Conservation (phyloP, 164 flowering plant species). For the Vitis cinerea region DNA sequence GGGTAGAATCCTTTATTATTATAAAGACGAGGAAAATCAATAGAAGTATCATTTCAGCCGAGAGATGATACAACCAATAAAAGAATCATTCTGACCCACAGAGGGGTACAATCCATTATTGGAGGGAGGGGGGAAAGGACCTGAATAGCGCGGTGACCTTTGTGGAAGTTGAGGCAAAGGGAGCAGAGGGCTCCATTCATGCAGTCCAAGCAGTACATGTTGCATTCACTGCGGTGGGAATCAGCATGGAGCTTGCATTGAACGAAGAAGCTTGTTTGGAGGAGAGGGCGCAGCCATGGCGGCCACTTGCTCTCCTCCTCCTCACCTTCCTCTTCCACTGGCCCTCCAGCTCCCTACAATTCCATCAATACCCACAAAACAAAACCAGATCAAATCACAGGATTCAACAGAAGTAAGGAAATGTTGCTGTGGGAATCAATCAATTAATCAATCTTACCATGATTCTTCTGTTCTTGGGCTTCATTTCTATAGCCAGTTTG, state of each 20-base stretch:
- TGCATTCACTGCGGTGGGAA: conserved; percentile 50
- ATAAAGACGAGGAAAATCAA: too few relatives aligned
- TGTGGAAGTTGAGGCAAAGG: conserved; percentile 39
- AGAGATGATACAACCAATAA: not conserved
- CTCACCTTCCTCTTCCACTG: conserved; percentile 10
- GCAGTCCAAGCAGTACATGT: conserved; percentile 61
- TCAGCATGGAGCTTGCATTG: conserved; percentile 49
- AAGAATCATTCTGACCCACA: not conserved
- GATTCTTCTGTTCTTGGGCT: conserved; percentile 27
- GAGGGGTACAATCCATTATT: not conserved
- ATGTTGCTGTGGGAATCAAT: not conserved
- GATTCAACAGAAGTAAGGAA: not conserved
- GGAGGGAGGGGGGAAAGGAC: conserved; percentile 11
- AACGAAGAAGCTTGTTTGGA: conserved; percentile 38
- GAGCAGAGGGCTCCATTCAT: conserved; percentile 50
- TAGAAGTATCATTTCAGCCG: too few relatives aligned
- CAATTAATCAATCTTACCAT: conserved; percentile 10
- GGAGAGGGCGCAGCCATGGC: conserved; percentile 45
- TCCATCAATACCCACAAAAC: not conserved
- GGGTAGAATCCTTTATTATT: too few relatives aligned
- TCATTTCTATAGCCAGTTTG: conserved; percentile 17
- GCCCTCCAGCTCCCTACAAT: conserved; percentile 24
- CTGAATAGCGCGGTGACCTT: conserved; percentile 47
- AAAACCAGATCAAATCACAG: not conserved
- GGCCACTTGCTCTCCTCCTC: conserved; percentile 36